A percentile compares a stretch with the other conserved stretches of the same genome.
Evolutionary conservation across 73 alveolate species (phyloP).

Genomic region (Paramecium pentaurelia): DNA sequence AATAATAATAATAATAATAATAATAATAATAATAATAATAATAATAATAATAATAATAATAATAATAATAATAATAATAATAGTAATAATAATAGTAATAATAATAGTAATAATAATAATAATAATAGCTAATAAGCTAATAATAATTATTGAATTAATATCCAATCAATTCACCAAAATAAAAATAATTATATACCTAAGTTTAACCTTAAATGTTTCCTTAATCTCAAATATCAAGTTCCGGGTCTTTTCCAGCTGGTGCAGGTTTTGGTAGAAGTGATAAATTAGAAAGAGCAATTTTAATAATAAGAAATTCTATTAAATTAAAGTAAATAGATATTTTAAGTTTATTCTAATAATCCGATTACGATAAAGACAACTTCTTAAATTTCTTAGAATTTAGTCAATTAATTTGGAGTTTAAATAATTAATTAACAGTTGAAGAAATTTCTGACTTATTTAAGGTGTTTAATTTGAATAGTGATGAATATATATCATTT

Average conservation of each 20-base stretch:
- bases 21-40: no score
- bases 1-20: no score
- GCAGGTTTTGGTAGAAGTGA: constrained; percentile 9
- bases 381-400: not conserved
- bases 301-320: not conserved
- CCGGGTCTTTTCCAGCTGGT: not conserved
- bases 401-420: not conserved
- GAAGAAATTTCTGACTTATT: not conserved
- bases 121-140: not conserved
- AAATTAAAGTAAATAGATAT: not conserved
- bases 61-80: no score
- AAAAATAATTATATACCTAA: not conserved
- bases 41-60: no score
- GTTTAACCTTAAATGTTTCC: not conserved
- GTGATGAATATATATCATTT: not conserved
- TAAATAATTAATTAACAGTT: not conserved
- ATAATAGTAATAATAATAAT: not conserved
- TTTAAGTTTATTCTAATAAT: not conserved
- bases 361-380: not conserved
- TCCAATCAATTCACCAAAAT: not conserved
- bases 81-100: no score
- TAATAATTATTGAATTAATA: not conserved
- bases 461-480: not conserved
- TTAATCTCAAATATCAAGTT: not conserved
- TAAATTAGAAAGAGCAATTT: not conserved